Evolutionary conservation across 164 flowering plant genomes (phyloP).

Genomic region (Magnolia sinica): DNA sequence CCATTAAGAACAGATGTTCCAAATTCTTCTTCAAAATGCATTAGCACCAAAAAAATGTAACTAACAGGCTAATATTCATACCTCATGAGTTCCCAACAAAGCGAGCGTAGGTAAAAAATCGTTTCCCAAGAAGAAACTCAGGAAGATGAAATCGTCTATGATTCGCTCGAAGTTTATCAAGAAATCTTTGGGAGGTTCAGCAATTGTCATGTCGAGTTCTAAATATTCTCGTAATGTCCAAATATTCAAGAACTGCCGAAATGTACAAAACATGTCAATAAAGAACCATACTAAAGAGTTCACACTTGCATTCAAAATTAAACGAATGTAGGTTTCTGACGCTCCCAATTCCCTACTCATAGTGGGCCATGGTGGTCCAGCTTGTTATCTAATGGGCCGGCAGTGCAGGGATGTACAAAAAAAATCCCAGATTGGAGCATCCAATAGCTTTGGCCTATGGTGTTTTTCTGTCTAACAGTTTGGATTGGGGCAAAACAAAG

Average conservation of each 20-base stretch:
- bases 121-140: constrained; percentile 56
- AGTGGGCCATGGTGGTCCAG: too few species aligned
- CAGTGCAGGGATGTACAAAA: too few species aligned
- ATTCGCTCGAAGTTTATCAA: constrained; percentile 37
- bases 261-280: background rate
- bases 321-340: too few species aligned
- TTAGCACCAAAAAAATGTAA: background rate
- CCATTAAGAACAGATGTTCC: background rate
- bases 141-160: constrained; percentile 52
- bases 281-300: background rate
- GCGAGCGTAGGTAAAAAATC: constrained; percentile 63
- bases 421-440: too few species aligned
- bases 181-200: constrained; percentile 22
- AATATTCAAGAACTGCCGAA: constrained; percentile 45
- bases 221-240: constrained; percentile 54
- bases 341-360: too few species aligned
- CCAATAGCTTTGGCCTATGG: too few species aligned
- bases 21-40: background rate
- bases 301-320: too few species aligned
- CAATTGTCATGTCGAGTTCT: constrained; percentile 35
- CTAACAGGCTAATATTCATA: background rate
- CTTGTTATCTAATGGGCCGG: too few species aligned
- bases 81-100: constrained; percentile 51
- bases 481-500: too few species aligned
- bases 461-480: too few species aligned